Conservation (phyloP, 1,139 yeast genomes). For the Saccharomyces hybrid region DNA sequence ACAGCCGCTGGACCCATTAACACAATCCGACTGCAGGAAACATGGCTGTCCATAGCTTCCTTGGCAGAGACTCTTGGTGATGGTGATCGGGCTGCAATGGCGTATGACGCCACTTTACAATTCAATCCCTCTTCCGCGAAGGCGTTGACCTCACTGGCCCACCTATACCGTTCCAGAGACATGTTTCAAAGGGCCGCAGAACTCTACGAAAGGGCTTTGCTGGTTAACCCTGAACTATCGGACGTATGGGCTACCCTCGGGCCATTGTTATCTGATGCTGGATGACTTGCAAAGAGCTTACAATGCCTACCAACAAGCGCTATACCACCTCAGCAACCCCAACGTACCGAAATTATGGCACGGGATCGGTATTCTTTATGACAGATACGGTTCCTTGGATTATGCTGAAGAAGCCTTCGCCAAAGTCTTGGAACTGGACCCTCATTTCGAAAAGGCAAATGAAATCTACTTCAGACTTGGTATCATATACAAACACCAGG, state of each 20-base stretch:
- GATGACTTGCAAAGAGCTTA: conserved; percentile 94
- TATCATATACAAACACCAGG: conserved; percentile 93
- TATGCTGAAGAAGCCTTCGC: conserved; percentile 98
- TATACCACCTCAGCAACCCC: conserved; percentile 83
- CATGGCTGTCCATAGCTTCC: conserved; percentile 89
- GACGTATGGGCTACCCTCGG: conserved; percentile 97
- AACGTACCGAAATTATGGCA: conserved; percentile 97
- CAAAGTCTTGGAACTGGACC: conserved; percentile 89
- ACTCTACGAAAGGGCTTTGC: conserved; percentile 77
- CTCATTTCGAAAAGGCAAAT: conserved; percentile 89
- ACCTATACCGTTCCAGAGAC: conserved; percentile 79
- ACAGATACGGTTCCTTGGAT: conserved; percentile 89
- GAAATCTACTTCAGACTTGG: conserved; percentile 95
- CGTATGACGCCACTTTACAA: conserved; percentile 84
- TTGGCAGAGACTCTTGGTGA: conserved; percentile 88
- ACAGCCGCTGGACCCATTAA: conserved; percentile 31
- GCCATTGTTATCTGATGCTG: conserved; percentile 94
- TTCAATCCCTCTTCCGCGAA: conserved; percentile 82
- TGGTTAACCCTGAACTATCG: conserved; percentile 79
- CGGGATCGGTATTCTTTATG: conserved; percentile 93
- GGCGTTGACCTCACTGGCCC: conserved; percentile 78
- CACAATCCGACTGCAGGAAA: conserved; percentile 79
- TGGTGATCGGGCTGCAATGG: conserved; percentile 77
- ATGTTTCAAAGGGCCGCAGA: conserved; percentile 92
- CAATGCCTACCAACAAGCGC: conserved; percentile 92